Evolutionary conservation across 306 rosid species (phyloP), one percentile per base, ranked within the genome.

Genomic region (Ziziphus jujuba): DNA sequence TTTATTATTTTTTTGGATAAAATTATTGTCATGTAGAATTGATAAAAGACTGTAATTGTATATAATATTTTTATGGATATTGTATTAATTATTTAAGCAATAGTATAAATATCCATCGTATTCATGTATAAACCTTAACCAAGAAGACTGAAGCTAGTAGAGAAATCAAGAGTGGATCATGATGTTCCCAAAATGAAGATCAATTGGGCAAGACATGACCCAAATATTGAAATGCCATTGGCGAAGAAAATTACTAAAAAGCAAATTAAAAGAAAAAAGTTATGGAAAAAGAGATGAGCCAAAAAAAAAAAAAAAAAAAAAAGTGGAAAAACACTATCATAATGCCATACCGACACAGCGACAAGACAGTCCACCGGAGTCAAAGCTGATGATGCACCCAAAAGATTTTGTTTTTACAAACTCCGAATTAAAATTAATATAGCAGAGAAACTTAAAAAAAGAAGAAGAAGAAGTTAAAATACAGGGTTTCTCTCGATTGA

Each of bases 171-270:
- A 65, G 70, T 22, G 45, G 89, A 87, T 92, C 73, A 69, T 47
- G 74, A 65, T 89, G 93, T 86, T 84, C 60, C 92, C 78, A 19
- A 76, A 79, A 77, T 74, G 31, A 58, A 78, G 78, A 80, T 72
- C 85, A 74, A 52, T 73, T 72, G 62, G 56, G 71, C 63, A 61
- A 31, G 84, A 79, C 70, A 76, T 4, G 77, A 86, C 85, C 58
- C 74, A 63, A 60, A 67, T 24, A 54, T 38, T 44, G 23, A 48
- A 87, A 71, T 61, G 81, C 77, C 75, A 81, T 84, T 85, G 87
- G 91, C 70, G n/a, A n/a, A n/a, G 71, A 51, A 34, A 44, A 49
- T 63, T 72, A 72, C 54, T 67, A 49, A 75, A 82, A 72, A 78
- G 56, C 69, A 20, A 67, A 51, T 61, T 72, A 69, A 24, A 47